phyloP scores from a whole-genome alignment of 1,284 basidiomycete species.

The Marasmius oreades region DNA sequence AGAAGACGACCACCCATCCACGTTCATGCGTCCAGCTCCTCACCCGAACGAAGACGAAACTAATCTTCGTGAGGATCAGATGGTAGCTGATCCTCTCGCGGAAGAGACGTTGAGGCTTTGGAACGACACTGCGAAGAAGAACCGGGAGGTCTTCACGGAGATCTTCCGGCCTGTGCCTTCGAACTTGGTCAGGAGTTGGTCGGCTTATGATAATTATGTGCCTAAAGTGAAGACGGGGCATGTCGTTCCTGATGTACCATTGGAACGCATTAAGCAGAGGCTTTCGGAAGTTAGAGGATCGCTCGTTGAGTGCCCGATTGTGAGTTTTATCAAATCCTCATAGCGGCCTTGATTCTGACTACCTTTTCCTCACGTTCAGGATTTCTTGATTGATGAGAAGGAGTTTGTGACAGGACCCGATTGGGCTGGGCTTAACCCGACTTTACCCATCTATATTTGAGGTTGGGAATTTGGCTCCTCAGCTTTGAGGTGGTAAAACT shows the following conservation, averaged over 20 bases:
- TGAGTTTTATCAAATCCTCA: conserved; percentile 28
- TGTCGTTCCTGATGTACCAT: conserved; percentile 62
- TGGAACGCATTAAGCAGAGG: conserved; percentile 70
- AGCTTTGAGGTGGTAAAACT: no score
- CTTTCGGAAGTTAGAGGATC: conserved; percentile 69
- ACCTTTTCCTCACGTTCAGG: conserved; percentile 35
- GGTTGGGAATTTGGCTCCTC: no score
- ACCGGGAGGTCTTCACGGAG: conserved; percentile 80
- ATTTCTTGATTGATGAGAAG: conserved; percentile 79
- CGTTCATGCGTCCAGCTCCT: conserved; percentile 81
- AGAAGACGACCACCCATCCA: conserved; percentile 40
- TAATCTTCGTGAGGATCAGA: conserved; percentile 50
- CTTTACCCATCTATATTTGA: conserved; percentile 72
- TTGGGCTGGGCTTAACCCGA: conserved; percentile 74
- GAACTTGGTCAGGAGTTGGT: conserved; percentile 76
- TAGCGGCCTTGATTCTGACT: no score
- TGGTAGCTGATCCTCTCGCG: conserved; percentile 79
- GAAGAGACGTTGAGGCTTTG: conserved; percentile 61
- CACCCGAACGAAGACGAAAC: conserved; percentile 66
- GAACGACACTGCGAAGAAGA: conserved; percentile 71
- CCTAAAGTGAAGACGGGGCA: conserved; percentile 82
- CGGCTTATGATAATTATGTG: conserved; percentile 69
- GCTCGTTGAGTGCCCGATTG: conserved; percentile 75
- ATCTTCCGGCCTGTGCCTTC: conserved; percentile 82
- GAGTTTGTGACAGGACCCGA: conserved; percentile 67